phyloP scores from a whole-genome alignment of 306 rosid species.

The Erythrophleum fordii region DNA sequence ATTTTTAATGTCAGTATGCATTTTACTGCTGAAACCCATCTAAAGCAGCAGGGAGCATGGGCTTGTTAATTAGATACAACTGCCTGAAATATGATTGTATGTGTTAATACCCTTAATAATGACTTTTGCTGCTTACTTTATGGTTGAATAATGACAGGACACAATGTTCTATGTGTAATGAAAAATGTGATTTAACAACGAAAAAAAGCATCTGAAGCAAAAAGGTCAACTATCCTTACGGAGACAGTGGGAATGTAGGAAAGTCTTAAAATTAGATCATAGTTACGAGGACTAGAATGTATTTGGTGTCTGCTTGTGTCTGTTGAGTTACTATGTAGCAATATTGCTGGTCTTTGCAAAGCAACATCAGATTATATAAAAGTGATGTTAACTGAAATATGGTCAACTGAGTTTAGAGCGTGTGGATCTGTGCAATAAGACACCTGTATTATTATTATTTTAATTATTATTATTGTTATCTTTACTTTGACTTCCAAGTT shows the following conservation, averaged over 20 bases:
- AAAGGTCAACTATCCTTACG: neutral
- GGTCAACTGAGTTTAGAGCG: constrained; percentile 14
- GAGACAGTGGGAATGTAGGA: neutral
- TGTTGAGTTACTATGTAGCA: constrained; percentile 1
- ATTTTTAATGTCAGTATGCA: no score
- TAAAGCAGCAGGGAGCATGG: no score
- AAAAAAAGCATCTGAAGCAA: neutral
- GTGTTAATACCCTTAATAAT: no score
- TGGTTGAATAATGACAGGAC: neutral
- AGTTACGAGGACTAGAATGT: constrained; percentile 18
- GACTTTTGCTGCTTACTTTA: neutral
- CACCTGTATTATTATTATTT: neutral
- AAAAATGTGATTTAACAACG: neutral
- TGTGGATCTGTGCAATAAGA: constrained; percentile 3
- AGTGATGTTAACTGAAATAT: constrained; percentile 23
- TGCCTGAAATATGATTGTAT: no score
- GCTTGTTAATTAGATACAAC: no score
- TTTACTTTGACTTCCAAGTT: neutral
- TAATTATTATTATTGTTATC: neutral
- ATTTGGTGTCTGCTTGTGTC: no score
- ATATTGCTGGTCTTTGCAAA: neutral
- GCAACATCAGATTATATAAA: constrained; percentile 21
- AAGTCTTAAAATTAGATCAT: neutral
- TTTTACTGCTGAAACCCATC: no score
- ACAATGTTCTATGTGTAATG: neutral